phyloP scores from a whole-genome alignment of 2,329 filamentous ascomycete genomes.

The Ophiostoma perfectum region DNA sequence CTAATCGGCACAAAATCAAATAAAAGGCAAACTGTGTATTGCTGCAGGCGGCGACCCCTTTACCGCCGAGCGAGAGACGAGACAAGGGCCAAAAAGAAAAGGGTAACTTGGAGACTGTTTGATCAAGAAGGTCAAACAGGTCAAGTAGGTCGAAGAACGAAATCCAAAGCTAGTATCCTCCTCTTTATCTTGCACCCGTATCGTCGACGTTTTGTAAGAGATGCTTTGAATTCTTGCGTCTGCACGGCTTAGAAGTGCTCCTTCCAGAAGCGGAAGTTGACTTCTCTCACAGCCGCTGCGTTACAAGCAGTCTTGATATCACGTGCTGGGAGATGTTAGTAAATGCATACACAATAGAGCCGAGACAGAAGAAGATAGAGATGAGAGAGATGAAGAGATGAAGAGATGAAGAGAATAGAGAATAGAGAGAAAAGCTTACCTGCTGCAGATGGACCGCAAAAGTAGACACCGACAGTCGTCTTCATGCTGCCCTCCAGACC shows the following conservation, averaged over 20 bases:
- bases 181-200: neutral
- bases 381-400: neutral
- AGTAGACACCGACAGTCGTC: constrained; percentile 94
- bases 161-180: neutral
- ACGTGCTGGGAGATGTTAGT: constrained; percentile 56
- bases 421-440: constrained; percentile 39
- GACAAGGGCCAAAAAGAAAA: no score
- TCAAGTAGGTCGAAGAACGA: no score
- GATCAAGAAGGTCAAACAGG: no score
- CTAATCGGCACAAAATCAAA: neutral
- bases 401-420: no score
- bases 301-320: constrained; percentile 80
- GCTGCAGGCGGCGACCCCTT: no score
- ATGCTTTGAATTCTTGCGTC: neutral
- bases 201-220: no score
- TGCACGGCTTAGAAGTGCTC: constrained; percentile 63
- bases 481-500: constrained; percentile 70
- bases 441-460: constrained; percentile 79
- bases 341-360: neutral
- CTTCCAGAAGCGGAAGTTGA: constrained; percentile 98
- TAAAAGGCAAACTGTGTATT: neutral
- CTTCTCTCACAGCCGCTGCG: constrained; percentile 65
- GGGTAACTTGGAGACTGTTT: no score
- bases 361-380: no score
- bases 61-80: no score